Evolutionary conservation across 352 stramenopile species (phyloP).

Genomic region (Pythium aphanidermatum): DNA sequence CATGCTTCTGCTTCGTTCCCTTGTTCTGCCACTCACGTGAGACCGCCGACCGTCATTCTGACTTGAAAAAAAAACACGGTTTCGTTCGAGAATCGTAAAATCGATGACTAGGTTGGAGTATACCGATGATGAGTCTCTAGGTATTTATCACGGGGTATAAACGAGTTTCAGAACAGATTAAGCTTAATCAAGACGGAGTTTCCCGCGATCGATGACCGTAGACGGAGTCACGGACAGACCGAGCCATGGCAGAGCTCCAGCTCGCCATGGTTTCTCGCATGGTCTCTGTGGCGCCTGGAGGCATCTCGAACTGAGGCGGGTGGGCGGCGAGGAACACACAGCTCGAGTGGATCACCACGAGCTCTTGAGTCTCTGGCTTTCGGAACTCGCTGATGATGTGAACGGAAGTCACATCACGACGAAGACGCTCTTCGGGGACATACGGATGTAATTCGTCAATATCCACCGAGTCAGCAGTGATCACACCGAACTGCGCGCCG

Average conservation of each 20-base stretch:
- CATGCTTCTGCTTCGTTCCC: too few species aligned
- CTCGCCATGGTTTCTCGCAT: slow-evolving; percentile 7
- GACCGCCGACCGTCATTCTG: too few species aligned
- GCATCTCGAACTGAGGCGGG: slow-evolving; percentile 10
- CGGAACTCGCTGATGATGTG: slow-evolving; percentile 10
- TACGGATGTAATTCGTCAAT: slow-evolving; percentile 44
- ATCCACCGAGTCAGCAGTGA: slow-evolving; percentile 42
- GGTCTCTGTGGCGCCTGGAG: neutral
- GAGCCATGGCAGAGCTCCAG: slow-evolving; percentile 2
- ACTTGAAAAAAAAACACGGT: too few species aligned
- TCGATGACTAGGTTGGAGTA: too few species aligned
- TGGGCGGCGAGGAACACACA: slow-evolving; percentile 9
- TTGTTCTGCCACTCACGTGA: too few species aligned
- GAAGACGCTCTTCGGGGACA: slow-evolving; percentile 27
- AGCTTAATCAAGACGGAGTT: too few species aligned
- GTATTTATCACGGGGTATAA: too few species aligned
- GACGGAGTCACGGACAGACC: slow-evolving; percentile 8
- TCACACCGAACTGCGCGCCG: slow-evolving; percentile 15
- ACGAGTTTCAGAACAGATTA: too few species aligned
- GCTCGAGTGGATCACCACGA: slow-evolving; percentile 17
- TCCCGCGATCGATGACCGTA: too few species aligned
- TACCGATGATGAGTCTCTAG: too few species aligned
- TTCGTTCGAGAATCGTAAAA: too few species aligned
- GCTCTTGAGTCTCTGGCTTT: neutral
- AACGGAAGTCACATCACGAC: slow-evolving; percentile 28